Base-by-base conservation (phyloP, 768 basidiomycete genomes). In the Cystofilobasidium bisporidii region DNA sequence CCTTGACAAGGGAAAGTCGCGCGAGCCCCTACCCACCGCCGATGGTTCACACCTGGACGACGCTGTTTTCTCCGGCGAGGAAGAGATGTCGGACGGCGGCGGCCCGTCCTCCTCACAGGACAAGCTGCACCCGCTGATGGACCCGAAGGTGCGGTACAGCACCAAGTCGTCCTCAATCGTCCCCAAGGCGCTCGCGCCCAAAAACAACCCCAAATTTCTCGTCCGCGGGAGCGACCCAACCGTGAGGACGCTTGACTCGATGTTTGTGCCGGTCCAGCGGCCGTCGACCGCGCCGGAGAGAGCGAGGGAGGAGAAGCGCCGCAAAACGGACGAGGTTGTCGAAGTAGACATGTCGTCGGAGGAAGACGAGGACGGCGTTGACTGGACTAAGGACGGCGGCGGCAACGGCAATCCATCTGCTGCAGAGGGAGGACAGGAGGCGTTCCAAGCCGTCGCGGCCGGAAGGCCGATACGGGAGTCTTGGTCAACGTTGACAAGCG, bases 191-290 rank as follows among this genome's bases (percentile, higher is more conserved):
- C 53, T 56, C 53, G 30, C 26, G 28, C 28, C 53, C 53, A 56
- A 47, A 28, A n/a, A 43, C 40, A 68, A 68, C 40, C 67, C 67
- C 22, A 38, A 61, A 15, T 61, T 62, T 26, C 62, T 58, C 36
- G 61, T 68, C 41, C 61, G 67, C 33, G 65, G 11, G 9, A 92
- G 90, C 2, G 94, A 91, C 14, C 78, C 86, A 12, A 81, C 86
- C 53, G 89, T 93, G 67, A 84, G 93, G 41, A 98, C 93, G 0
- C 82, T 99, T 20, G 94, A 98, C 74, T 91, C 91, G 0, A 96
- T 73, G 72, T 88, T 97, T 69, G 86, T 87, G 1, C 80, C 88
- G 14, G 61, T 61, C 67, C 74, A 71, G 61, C 50, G 40, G 15
- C 43, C 36, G 40, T 32, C 33, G 14, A 5, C 47, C 10, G 15